Evolutionary conservation across 1,284 basidiomycete species (phyloP).

Genomic region (Boletus smithii): DNA sequence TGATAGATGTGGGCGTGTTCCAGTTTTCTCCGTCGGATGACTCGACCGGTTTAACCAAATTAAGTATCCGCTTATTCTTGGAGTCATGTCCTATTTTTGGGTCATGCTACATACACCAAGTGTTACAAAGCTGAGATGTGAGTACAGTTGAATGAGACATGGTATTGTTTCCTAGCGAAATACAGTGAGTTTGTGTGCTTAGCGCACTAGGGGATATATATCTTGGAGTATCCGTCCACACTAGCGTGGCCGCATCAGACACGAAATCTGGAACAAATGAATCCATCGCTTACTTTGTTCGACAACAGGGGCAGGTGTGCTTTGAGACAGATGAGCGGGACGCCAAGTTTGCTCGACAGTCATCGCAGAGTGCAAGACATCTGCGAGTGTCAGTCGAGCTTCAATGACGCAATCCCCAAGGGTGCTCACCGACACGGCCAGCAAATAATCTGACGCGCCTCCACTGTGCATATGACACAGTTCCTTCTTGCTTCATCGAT

Average conservation of each 20-base stretch:
- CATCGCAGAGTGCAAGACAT: constrained; percentile 70
- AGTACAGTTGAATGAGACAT: too few species aligned
- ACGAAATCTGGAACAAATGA: neutral
- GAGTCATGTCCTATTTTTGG: neutral
- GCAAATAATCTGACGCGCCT: constrained; percentile 66
- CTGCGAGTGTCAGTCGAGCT: constrained; percentile 34
- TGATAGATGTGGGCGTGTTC: too few species aligned
- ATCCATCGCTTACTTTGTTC: constrained; percentile 50
- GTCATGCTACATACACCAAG: neutral
- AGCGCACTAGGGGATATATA: constrained; percentile 54
- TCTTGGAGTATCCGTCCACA: constrained; percentile 71
- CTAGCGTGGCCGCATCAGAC: constrained; percentile 35
- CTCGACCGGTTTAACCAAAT: too few species aligned
- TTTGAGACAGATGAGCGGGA: constrained; percentile 59
- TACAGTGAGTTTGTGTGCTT: constrained; percentile 1
- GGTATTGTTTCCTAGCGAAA: constrained; percentile 13
- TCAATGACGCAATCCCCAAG: neutral
- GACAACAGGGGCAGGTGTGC: constrained; percentile 72
- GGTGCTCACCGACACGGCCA: constrained; percentile 71
- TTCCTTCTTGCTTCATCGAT: constrained; percentile 40
- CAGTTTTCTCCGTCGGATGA: too few species aligned
- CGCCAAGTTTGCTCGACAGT: constrained; percentile 66
- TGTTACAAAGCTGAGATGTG: too few species aligned
- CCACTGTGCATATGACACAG: constrained; percentile 74
- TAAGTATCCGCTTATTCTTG: neutral